A percentile compares a stretch with the other conserved stretches of the same genome.
phyloP scores from a whole-genome alignment of 1,284 basidiomycete species.

The Trichosporon sp. region DNA sequence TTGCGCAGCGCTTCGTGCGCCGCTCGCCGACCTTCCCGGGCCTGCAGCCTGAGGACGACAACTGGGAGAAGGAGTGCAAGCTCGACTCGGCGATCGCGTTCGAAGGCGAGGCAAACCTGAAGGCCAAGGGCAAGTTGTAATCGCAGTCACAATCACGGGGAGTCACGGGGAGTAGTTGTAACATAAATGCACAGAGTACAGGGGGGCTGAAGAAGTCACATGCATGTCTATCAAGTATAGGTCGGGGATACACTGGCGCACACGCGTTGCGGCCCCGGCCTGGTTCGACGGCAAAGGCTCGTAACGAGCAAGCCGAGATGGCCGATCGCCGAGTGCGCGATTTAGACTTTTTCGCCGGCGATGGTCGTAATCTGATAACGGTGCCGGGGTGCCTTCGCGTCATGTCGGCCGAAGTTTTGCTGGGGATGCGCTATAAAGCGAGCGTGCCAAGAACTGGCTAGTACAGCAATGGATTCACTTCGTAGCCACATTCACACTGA shows the following conservation, averaged over 20 bases:
- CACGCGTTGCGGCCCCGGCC: no score
- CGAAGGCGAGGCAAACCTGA: conserved; percentile 23
- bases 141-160: background rate
- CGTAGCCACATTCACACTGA: background rate
- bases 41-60: conserved; percentile 1
- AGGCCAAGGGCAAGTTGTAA: conserved; percentile 23
- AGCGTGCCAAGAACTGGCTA: no score
- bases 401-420: background rate
- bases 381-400: background rate
- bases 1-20: conserved; percentile 27
- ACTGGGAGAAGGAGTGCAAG: conserved; percentile 23
- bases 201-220: background rate
- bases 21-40: conserved; percentile 11
- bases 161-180: background rate
- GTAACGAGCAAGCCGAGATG: conserved; percentile 2
- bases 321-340: conserved; percentile 9
- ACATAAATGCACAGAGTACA: background rate
- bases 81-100: conserved; percentile 31
- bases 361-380: conserved; percentile 9
- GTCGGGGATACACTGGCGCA: background rate
- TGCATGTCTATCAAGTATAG: background rate
- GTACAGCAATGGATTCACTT: background rate
- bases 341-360: background rate
- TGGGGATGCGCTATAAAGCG: background rate
- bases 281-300: background rate